phyloP scores from a whole-genome alignment of 352 stramenopile species.

The Phytophthora quininea region DNA sequence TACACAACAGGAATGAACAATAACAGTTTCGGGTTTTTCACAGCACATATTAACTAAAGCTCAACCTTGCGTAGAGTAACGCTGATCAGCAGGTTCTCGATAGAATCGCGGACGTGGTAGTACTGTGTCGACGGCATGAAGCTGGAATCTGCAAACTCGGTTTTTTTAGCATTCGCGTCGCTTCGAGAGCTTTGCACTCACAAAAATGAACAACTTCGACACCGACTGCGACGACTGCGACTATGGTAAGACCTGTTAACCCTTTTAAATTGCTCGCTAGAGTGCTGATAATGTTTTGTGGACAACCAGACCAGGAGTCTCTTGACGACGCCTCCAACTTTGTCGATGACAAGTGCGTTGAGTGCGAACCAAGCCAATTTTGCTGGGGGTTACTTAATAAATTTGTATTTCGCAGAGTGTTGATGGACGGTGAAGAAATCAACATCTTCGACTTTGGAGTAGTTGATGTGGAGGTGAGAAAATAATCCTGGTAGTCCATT shows the following conservation, averaged over 20 bases:
- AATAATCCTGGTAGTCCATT: neutral
- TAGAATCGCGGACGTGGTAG: constrained; percentile 79
- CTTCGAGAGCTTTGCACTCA: constrained; percentile 18
- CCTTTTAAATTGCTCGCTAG: neutral
- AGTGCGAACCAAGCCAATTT: too few relatives aligned
- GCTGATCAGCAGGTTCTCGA: constrained; percentile 66
- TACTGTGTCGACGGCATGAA: constrained; percentile 50
- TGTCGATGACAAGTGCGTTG: neutral
- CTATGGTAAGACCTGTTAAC: neutral
- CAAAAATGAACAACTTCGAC: constrained; percentile 5
- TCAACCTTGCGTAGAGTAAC: constrained; percentile 69
- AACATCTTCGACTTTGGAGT: constrained; percentile 18
- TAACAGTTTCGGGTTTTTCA: neutral
- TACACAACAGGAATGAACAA: neutral
- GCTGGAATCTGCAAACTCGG: neutral
- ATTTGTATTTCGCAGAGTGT: neutral
- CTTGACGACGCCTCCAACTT: too few relatives aligned
- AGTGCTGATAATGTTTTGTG: neutral
- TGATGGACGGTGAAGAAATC: constrained; percentile 8
- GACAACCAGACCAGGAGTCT: too few relatives aligned
- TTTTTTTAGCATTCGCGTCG: constrained; percentile 11
- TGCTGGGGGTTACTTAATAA: neutral
- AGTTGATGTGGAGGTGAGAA: constrained; percentile 25
- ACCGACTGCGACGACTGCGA: constrained; percentile 7
- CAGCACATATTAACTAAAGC: neutral